Evolutionary conservation across 805 yeast genomes (phyloP).

Genomic region (Lipomyces kockii): DNA sequence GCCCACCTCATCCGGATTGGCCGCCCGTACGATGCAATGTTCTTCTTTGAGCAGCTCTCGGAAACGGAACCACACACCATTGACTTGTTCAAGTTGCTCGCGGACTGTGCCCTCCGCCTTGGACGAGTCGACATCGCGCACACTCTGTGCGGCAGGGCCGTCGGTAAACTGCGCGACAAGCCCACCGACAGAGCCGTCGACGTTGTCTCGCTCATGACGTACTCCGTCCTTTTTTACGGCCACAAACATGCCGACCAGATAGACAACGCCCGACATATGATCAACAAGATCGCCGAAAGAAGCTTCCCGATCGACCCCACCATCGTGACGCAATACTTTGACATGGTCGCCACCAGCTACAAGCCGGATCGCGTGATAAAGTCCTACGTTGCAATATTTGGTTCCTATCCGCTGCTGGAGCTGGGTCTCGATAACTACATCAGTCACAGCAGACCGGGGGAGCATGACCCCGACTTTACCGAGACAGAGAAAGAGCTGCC

Average conservation of each 20-base stretch:
- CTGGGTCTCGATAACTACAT: slow-evolving; percentile 2
- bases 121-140: neutral
- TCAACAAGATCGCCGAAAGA: slow-evolving; percentile 12
- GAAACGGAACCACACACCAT: neutral
- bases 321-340: neutral
- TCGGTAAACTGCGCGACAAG: neutral
- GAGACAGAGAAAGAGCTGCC: neutral
- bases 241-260: slow-evolving; percentile 4
- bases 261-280: neutral
- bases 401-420: neutral
- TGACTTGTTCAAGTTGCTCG: neutral
- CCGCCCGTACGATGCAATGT: neutral
- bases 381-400: neutral
- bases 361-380: neutral
- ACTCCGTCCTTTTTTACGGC: neutral
- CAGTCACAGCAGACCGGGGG: neutral
- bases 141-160: neutral
- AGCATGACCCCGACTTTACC: neutral
- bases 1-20: neutral
- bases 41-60: neutral
- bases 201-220: neutral
- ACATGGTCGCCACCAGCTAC: neutral
- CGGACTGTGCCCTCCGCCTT: neutral
- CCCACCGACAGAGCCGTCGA: neutral
- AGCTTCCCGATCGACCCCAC: neutral